Evolutionary conservation across 495 filamentous ascomycete genomes (phyloP).

Genomic region (Podospora pseudoanserina): DNA sequence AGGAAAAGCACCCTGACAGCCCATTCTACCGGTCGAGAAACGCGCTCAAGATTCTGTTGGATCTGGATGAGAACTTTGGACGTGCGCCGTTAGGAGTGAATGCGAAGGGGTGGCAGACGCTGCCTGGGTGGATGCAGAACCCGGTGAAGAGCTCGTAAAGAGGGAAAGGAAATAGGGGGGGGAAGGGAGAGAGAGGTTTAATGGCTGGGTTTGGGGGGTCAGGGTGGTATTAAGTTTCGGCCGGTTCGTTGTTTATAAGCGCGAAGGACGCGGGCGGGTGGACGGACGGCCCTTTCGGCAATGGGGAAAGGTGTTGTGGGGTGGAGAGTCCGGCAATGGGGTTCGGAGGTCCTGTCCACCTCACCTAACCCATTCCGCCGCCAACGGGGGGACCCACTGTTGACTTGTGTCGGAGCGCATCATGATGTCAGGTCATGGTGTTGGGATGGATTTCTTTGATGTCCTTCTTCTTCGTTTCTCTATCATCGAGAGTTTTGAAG

Average conservation of each 20-base stretch:
- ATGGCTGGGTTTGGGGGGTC: not conserved
- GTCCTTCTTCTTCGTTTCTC: too few relatives aligned
- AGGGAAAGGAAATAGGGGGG: not conserved
- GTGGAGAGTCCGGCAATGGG: conserved; percentile 3
- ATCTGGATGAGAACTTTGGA: conserved; percentile 89
- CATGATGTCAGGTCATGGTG: not conserved
- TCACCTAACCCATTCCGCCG: not conserved
- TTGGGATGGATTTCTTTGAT: too few relatives aligned
- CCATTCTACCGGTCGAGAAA: conserved; percentile 85
- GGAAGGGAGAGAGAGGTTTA: not conserved
- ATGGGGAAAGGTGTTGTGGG: not conserved
- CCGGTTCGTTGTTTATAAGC: conserved; percentile 6
- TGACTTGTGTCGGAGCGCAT: not conserved
- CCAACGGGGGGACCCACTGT: not conserved
- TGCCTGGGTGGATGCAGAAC: conserved; percentile 42
- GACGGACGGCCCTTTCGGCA: not conserved
- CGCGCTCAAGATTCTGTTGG: conserved; percentile 94
- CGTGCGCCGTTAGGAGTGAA: conserved; percentile 54
- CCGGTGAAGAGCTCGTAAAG: conserved; percentile 18
- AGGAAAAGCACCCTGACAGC: conserved; percentile 55
- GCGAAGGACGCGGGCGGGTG: not conserved
- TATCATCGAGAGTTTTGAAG: not conserved
- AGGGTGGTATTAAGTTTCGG: conserved; percentile 15
- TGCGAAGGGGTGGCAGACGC: conserved; percentile 47
- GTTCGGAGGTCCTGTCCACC: not conserved